Evolutionary conservation across 441 rosid genomes (phyloP).

Genomic region (Flueggea neowawraea): DNA sequence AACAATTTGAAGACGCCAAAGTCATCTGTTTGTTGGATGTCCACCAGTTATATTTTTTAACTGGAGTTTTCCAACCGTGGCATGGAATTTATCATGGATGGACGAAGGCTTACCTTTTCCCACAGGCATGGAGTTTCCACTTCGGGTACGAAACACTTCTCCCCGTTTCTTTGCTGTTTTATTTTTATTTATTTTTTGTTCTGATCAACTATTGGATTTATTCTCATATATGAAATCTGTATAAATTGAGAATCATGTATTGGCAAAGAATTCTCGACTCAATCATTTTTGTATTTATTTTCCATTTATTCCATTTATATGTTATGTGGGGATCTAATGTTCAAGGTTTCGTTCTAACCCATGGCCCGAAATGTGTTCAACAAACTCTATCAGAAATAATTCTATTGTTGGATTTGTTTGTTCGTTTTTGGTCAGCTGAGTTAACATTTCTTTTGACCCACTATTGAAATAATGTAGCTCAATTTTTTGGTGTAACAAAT

Average conservation of each 20-base stretch:
- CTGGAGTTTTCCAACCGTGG: constrained; percentile 6
- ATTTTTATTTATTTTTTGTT: neutral
- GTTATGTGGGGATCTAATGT: too few species aligned
- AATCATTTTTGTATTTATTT: constrained; percentile 21
- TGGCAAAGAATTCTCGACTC: constrained; percentile 12
- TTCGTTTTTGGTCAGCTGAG: too few species aligned
- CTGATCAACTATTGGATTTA: constrained; percentile 19
- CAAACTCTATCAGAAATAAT: too few species aligned
- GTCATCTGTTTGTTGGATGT: constrained; percentile 3
- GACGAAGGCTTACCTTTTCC: constrained; percentile 8
- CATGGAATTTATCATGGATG: constrained; percentile 23
- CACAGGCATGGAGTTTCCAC: constrained; percentile 15
- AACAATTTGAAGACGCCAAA: neutral
- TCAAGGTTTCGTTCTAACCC: too few species aligned
- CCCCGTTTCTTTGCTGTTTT: too few species aligned
- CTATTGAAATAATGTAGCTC: too few species aligned
- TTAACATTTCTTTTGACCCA: too few species aligned
- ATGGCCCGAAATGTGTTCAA: too few species aligned
- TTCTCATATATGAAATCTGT: constrained; percentile 36
- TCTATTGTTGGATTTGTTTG: too few species aligned
- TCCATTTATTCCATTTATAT: too few species aligned
- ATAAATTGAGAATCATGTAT: constrained; percentile 21
- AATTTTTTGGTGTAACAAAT: too few species aligned
- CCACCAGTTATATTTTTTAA: constrained; percentile 4
- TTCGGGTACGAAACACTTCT: constrained; percentile 15